Evolutionary conservation across 106 monocot species (phyloP), one percentile per base, ranked within the genome.

Genomic region (Xerophyta viscosa): DNA sequence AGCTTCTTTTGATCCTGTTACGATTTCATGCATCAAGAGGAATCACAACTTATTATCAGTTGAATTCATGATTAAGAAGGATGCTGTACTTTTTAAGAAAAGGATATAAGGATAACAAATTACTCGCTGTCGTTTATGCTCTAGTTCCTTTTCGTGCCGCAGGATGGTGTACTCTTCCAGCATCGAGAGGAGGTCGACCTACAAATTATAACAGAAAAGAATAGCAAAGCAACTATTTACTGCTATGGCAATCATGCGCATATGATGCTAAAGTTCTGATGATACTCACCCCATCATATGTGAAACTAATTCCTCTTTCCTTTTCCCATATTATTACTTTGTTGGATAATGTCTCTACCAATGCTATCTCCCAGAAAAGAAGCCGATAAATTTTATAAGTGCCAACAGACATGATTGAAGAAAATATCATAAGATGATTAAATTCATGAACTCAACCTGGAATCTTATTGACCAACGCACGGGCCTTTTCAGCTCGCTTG

Each of bases 401-500:
- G n/a, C n/a, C n/a, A n/a, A n/a, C n/a, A n/a, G n/a, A n/a, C n/a
- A n/a, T n/a, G n/a, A n/a, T n/a, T n/a, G 39, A 8, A 15, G 33
- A 3, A 39, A 39, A 15, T 7, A 39, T 39, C 6, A 39, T 12
- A 39, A 39, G 39, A 39, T 39, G 39, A 39, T 10, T 10, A 39
- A 39, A 15, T 39, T 39, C 3, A 39, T 39, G 39, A 39, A 12
- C 39, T 3, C 39, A n/a, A 77, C 81, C 77, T 64, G 86, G 86
- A 61, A 87, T 58, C 37, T 87, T 87, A 50, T 41, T 78, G 19
- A 87, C 82, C 27, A 64, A 52, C 47, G 63, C 46, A 42, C 87
- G 87, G 39, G 87, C 87, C 24, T 87, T 87, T 54, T 87, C 87
- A 5, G 87, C 87, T 29, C 87, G 69, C 60, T 82, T 87, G 19